Conservation (phyloP, 1,139 yeast genomes). For the Sugiyamaella paludigena region DNA sequence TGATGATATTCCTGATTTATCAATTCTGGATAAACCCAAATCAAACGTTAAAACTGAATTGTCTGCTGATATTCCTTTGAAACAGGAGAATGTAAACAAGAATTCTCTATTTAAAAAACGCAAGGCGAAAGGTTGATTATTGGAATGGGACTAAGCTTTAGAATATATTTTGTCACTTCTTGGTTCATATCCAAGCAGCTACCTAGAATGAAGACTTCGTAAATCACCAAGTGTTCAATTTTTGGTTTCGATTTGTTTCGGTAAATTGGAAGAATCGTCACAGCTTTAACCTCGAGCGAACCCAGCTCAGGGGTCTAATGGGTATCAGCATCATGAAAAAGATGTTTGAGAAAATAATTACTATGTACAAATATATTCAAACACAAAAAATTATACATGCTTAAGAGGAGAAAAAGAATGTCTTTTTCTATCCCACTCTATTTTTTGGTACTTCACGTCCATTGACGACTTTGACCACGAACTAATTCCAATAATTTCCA, state of each 20-base stretch:
- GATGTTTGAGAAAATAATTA: not conserved
- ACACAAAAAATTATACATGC: slow-evolving; percentile 7
- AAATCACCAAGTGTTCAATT: too few relatives aligned
- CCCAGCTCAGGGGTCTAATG: too few relatives aligned
- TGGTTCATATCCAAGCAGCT: too few relatives aligned
- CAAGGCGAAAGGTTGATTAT: slow-evolving; percentile 9
- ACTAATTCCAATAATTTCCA: slow-evolving; percentile 97
- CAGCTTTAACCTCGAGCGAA: too few relatives aligned
- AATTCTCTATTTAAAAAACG: slow-evolving; percentile 28
- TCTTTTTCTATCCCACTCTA: too few relatives aligned
- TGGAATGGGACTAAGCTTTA: too few relatives aligned
- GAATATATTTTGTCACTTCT: too few relatives aligned
- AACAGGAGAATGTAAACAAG: not conserved
- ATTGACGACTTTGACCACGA: slow-evolving; percentile 88
- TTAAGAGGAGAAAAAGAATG: not conserved
- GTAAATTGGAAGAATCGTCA: too few relatives aligned
- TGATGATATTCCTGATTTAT: slow-evolving; percentile 1
- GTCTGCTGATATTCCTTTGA: not conserved
- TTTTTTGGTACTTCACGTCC: slow-evolving; percentile 59
- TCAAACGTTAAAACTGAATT: not conserved
- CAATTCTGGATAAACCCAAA: not conserved
- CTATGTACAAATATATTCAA: slow-evolving; percentile 16
- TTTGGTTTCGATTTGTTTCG: too few relatives aligned
- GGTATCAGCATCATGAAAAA: too few relatives aligned
- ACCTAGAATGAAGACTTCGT: too few relatives aligned